phyloP scores from a whole-genome alignment of 106 monocot genomes.

The Agapanthus africanus region DNA sequence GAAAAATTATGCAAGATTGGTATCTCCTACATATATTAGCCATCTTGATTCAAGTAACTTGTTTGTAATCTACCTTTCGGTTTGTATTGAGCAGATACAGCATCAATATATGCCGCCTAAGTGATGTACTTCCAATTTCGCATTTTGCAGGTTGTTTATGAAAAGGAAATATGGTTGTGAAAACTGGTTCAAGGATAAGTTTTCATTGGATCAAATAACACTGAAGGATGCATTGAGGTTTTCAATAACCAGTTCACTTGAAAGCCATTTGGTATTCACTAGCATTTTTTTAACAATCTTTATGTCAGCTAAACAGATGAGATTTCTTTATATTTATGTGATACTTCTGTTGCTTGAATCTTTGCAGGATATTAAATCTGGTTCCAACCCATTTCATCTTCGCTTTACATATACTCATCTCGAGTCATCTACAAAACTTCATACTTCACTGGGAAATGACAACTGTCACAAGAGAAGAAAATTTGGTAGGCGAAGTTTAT shows the following conservation, averaged over 20 bases:
- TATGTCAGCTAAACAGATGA: neutral
- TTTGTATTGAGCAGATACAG: no score
- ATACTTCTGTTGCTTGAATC: neutral
- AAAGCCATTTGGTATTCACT: constrained; percentile 55
- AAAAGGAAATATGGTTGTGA: constrained; percentile 57
- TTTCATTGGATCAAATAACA: constrained; percentile 36
- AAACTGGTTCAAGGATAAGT: constrained; percentile 49
- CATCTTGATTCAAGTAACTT: no score
- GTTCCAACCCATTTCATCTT: constrained; percentile 39
- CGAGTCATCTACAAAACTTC: constrained; percentile 54
- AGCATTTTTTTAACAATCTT: constrained; percentile 5
- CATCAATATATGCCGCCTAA: no score
- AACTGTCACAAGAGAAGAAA: constrained; percentile 37
- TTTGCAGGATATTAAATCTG: constrained; percentile 59
- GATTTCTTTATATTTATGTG: neutral
- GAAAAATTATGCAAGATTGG: no score
- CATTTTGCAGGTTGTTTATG: constrained; percentile 58
- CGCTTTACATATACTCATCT: constrained; percentile 52
- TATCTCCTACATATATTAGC: no score
- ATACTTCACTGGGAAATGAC: constrained; percentile 27
- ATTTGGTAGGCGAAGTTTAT: constrained; percentile 32
- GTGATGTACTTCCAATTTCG: neutral
- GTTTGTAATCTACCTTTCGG: no score
- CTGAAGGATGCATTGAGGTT: constrained; percentile 80
- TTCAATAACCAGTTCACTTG: constrained; percentile 43